Percentiles rank a stretch among this genome's conserved stretches.
These are phyloP conservation scores for Monoraphidium neglectum DNA, from an alignment of 139 green algal genomes.

Conservation along the genomic window DNA sequence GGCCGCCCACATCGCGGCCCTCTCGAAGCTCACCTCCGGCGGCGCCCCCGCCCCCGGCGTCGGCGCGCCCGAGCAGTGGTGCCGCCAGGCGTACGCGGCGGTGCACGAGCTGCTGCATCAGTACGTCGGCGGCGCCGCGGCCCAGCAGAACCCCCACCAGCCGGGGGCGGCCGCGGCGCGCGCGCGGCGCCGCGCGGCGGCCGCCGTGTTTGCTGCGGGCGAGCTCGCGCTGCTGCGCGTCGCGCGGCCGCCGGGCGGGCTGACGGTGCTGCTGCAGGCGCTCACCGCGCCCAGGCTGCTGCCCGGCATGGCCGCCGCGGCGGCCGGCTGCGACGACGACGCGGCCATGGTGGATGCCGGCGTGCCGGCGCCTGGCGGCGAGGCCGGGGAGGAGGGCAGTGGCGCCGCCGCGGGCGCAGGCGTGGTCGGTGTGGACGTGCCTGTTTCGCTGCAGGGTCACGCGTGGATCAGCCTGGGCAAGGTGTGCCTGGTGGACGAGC, in stretches of 20 bases:
- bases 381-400: background rate
- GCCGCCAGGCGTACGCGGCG: constrained; percentile 21
- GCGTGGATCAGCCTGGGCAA: constrained; percentile 83
- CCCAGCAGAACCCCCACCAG: background rate
- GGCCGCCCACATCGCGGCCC: constrained; percentile 61
- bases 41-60: background rate
- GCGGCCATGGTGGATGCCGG: background rate
- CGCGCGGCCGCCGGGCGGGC: constrained; percentile 11
- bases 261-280: constrained; percentile 67
- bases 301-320: background rate
- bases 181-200: constrained; percentile 1
- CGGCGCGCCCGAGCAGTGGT: constrained; percentile 30
- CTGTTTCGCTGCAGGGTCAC: constrained; percentile 48
- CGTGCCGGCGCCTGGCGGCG: background rate
- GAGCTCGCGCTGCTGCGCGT: constrained; percentile 67
- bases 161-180: constrained; percentile 13
- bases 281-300: constrained; percentile 54
- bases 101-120: constrained; percentile 23
- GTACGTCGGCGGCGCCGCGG: background rate
- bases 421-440: background rate
- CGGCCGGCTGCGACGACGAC: background rate
- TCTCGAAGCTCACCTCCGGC: constrained; percentile 33
- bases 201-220: constrained; percentile 65
- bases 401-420: background rate
- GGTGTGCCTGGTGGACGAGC: constrained; percentile 79